These are phyloP conservation scores for Saccharomycopsis schoenii DNA, from an alignment of 805 yeast species.

Conservation along the genomic window DNA sequence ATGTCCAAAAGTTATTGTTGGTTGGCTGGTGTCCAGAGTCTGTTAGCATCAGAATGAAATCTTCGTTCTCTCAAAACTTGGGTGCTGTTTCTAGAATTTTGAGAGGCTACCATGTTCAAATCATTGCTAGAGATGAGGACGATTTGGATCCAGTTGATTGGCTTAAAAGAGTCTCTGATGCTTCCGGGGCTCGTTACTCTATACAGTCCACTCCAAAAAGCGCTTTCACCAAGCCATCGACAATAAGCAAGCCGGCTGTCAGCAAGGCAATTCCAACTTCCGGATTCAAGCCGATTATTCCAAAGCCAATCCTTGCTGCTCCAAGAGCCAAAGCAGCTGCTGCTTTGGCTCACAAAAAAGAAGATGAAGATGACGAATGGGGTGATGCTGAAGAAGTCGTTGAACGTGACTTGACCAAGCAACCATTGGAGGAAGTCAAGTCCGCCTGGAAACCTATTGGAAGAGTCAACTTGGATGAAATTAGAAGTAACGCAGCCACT, in stretches of 20 bases:
- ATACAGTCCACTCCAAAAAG: constrained; percentile 31
- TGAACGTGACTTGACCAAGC: constrained; percentile 39
- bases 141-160: constrained; percentile 78
- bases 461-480: constrained; percentile 43
- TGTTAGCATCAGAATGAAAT: constrained; percentile 68
- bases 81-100: constrained; percentile 63
- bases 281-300: constrained; percentile 25
- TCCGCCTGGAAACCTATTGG: constrained; percentile 55
- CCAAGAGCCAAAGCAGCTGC: constrained; percentile 19
- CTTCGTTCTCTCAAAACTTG: constrained; percentile 68
- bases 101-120: constrained; percentile 87
- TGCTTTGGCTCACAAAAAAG: background rate
- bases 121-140: constrained; percentile 90
- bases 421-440: constrained; percentile 34
- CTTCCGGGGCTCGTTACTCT: constrained; percentile 94
- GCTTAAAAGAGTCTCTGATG: constrained; percentile 67
- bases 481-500: constrained; percentile 31
- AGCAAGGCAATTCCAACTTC: constrained; percentile 32
- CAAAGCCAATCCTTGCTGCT: constrained; percentile 24
- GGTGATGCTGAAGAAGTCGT: constrained; percentile 35
- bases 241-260: constrained; percentile 22
- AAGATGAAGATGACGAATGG: constrained; percentile 33
- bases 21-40: constrained; percentile 98
- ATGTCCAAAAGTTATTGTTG: constrained; percentile 71
- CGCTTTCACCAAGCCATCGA: constrained; percentile 14